These are phyloP conservation scores for Dryadomyces quercivorus DNA, from an alignment of 2,329 filamentous ascomycete species.

Conservation along the genomic window DNA sequence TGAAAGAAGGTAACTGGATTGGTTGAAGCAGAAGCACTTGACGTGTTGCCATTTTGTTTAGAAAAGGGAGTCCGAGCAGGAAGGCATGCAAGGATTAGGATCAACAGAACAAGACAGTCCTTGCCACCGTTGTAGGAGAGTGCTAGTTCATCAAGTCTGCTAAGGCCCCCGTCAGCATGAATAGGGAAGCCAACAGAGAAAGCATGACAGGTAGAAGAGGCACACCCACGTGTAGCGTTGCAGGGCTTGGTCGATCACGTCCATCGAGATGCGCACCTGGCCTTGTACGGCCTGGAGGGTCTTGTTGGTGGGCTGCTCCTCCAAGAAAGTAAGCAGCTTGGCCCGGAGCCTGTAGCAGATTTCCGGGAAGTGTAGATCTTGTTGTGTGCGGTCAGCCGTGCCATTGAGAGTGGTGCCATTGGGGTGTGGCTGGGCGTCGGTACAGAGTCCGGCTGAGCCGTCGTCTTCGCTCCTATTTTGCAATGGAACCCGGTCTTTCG, in stretches of 20 bases:
- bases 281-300: constrained; percentile 54
- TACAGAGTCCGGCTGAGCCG: neutral
- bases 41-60: neutral
- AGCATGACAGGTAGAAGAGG: neutral
- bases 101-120: constrained; percentile 85
- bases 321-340: constrained; percentile 55
- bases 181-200: no score
- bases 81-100: constrained; percentile 65
- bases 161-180: neutral
- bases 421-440: neutral
- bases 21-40: constrained; percentile 3
- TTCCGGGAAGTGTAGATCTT: constrained; percentile 13
- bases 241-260: constrained; percentile 64
- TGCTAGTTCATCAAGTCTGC: constrained; percentile 64
- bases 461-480: neutral
- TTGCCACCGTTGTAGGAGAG: constrained; percentile 97
- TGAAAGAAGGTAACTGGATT: constrained; percentile 37
- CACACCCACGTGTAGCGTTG: constrained; percentile 56
- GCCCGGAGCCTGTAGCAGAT: constrained; percentile 41
- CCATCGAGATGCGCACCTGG: constrained; percentile 61
- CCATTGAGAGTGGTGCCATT: neutral
- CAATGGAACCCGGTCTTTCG: neutral
- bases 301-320: constrained; percentile 41
- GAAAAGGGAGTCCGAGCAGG: constrained; percentile 17
- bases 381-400: neutral